phyloP scores from a whole-genome alignment of 805 yeast genomes.

The Zygosaccharomyces siamensis region DNA sequence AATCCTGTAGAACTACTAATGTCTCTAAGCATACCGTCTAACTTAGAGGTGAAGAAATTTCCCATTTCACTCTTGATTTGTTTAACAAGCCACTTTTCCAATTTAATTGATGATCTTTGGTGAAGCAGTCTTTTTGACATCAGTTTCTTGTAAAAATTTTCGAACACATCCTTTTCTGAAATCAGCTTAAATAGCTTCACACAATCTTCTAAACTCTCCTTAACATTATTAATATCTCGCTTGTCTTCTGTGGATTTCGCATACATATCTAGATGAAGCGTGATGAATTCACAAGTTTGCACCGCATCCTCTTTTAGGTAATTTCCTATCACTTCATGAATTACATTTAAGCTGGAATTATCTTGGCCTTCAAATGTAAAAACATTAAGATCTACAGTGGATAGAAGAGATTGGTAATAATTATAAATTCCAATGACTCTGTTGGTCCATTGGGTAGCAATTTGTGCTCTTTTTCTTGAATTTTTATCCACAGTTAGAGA shows the following conservation, averaged over 20 bases:
- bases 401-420: constrained; percentile 47
- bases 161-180: constrained; percentile 81
- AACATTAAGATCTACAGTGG: constrained; percentile 47
- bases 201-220: constrained; percentile 47
- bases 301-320: constrained; percentile 48
- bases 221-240: constrained; percentile 34
- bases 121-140: constrained; percentile 72
- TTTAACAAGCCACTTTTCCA: constrained; percentile 64
- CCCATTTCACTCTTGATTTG: constrained; percentile 75
- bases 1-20: constrained; percentile 52
- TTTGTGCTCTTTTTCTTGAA: constrained; percentile 39
- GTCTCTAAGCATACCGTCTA: constrained; percentile 86
- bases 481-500: constrained; percentile 13
- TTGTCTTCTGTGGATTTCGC: constrained; percentile 45
- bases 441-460: constrained; percentile 65
- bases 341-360: constrained; percentile 42
- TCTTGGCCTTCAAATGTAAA: constrained; percentile 21
- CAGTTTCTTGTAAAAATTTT: constrained; percentile 77
- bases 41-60: constrained; percentile 66
- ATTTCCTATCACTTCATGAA: constrained; percentile 57
- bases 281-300: constrained; percentile 50
- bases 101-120: constrained; percentile 46
- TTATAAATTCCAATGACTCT: constrained; percentile 48
- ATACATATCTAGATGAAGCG: constrained; percentile 54
- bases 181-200: constrained; percentile 61